Conservation (phyloP, 116 monocot genomes). For the Iris pallida region DNA sequence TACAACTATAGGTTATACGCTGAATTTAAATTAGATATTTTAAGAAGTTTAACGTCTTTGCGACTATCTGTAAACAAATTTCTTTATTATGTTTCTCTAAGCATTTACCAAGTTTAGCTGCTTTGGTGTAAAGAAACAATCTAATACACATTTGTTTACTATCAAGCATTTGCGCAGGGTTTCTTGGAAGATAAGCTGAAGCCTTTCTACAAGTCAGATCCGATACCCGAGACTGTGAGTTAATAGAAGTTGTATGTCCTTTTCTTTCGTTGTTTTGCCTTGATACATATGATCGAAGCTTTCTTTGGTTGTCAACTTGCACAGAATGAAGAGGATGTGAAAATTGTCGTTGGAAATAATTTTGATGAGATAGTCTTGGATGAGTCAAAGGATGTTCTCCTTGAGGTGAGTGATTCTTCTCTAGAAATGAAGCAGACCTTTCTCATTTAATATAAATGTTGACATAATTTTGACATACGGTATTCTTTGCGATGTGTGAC, state of each 20-base stretch:
- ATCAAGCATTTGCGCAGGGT: conserved; percentile 65
- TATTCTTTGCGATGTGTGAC: too few species aligned
- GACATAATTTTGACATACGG: too few species aligned
- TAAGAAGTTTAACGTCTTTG: too few species aligned
- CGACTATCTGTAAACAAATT: too few species aligned
- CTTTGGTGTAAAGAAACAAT: too few species aligned
- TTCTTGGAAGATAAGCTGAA: conserved; percentile 88
- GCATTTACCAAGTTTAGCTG: too few species aligned
- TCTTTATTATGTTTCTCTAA: too few species aligned
- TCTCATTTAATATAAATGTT: too few species aligned
- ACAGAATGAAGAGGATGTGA: conserved; percentile 95
- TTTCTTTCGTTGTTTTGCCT: background rate
- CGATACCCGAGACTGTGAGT: conserved; percentile 79
- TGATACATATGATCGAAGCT: background rate
- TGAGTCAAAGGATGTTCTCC: conserved; percentile 92
- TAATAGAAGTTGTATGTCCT: too few species aligned
- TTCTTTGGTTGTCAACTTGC: conserved; percentile 1
- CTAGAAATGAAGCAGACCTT: too few species aligned
- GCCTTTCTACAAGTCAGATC: conserved; percentile 91
- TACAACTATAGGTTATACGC: too few species aligned
- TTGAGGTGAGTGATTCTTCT: conserved; percentile 67
- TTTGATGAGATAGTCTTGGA: conserved; percentile 92
- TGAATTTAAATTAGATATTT: too few species aligned
- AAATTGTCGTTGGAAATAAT: conserved; percentile 88
- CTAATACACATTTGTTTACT: background rate